Base-by-base conservation (phyloP, 2,329 filamentous ascomycete genomes). In the Exutisphaerella laricina region DNA sequence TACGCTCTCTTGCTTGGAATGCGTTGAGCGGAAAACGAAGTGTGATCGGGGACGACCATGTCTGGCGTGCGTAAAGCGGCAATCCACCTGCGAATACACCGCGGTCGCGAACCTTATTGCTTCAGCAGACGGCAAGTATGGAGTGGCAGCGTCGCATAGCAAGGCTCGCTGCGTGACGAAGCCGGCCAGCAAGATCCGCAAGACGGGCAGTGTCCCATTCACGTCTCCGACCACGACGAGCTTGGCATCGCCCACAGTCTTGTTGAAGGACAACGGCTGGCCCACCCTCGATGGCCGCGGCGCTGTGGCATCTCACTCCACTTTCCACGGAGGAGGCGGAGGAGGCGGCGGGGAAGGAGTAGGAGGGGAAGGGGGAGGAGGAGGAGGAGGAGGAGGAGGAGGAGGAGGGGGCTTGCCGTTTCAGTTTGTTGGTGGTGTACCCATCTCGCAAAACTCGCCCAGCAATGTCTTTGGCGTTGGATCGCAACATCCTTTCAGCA, bases 11-110 rank as follows among this genome's bases (percentile, higher is more conserved):
- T 89, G 85, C 58, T 77, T 81, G 49, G 84, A 88, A 61, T 90
- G 85, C 59, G 85, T 89, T 16, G 84, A 88, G 66, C 73, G 85
- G 54, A 89, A 89, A 68, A 89, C 85, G 17, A 89, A 89, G 81
- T 89, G 85, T 61, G 28, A 89, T 63, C 74, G 85, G 59, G 82
- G 77, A 28, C 70, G 85, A 55, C 85, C 85, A 28, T 65, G 60
- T 55, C 54, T 70, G 34, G 62, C 63, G 73, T 84, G 83, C 62
- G 80, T 87, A 57, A 89, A 88, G 66, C 73, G 85, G 32, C 83
- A 88, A 60, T 85, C 83, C 0, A 73, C 78, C 52, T 90, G 85
- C 66, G 76, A 74, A 63, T 89, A 89, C 67, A 85, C 83, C 0
- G 77, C 79, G 37, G 81, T 88, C 21, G 85, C 85, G 33, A 86